Base-by-base conservation (phyloP, 257 asterid genomes). In the Ilex asprella region DNA sequence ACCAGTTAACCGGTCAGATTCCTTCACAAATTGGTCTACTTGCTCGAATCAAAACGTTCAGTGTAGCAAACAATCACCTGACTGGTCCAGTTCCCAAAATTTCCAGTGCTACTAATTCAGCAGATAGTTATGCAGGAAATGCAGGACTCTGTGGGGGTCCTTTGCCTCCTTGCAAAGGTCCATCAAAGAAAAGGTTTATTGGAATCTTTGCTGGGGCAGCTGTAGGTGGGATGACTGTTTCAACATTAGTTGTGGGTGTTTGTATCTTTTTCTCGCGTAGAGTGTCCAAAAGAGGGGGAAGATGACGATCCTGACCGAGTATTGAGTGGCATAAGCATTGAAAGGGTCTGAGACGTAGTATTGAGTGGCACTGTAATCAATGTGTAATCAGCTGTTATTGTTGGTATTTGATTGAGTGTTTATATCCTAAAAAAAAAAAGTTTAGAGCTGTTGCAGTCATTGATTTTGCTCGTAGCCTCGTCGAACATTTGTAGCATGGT, bases 81-180 rank as follows among this genome's bases (percentile, higher is more conserved):
- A 52, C 12, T 2, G 84, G 84, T 12, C 62, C 47, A 13, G 81
- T 79, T 12, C 84, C 84, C 35, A 14, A 2, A 6, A 75, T 79
- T 64, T 12, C 0, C 29, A 69, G 60, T 67, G 14, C 0, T 21
- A 35, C 14, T 63, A 3, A 65, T 62, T 10, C 62, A 2, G 65
- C 57, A 2, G 85, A 55, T 10, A 76, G 65, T 73, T 87, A 66
- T 72, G 75, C 84, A 5, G 64, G 68, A 56, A 87, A 87, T 75
- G 63, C 67, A 2, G 96, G 94, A 29, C 79, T 87, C 2, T 87
- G 94, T 66, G 91, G 85, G 43, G 16, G 0, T 12, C 85, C 87
- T 21, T 67, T 85, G 68, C 15, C 77, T 10, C n/a, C 3, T 39
- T 87, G 94, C 69, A 1, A 2, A 56, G 76, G 30, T 67, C 1